Evolutionary conservation across 148 eudicot species (phyloP).

Genomic region (Arctostaphylos glauca): DNA sequence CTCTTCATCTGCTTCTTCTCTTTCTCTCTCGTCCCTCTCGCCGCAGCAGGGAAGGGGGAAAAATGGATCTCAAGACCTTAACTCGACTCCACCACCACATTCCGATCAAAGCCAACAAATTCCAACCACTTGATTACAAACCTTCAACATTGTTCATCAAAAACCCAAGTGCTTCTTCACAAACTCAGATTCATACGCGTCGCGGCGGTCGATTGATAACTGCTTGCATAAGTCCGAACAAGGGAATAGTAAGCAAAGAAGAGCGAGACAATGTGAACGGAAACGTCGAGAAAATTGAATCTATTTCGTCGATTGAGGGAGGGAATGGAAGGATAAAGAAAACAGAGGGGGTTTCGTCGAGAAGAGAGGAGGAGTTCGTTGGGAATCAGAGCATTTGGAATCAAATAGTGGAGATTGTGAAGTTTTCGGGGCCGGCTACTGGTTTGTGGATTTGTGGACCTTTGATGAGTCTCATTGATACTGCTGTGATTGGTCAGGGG

Average conservation of each 20-base stretch:
- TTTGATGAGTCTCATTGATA: constrained; percentile 87
- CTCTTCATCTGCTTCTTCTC: too few species aligned
- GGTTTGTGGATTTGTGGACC: constrained; percentile 94
- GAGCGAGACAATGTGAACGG: too few species aligned
- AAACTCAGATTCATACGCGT: too few species aligned
- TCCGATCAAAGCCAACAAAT: neutral
- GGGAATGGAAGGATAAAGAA: too few species aligned
- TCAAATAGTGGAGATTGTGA: constrained; percentile 65
- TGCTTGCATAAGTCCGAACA: too few species aligned
- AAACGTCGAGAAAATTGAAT: too few species aligned
- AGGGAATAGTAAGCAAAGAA: too few species aligned
- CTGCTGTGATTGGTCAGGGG: constrained; percentile 84
- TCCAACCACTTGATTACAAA: constrained; percentile 1
- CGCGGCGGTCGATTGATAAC: neutral
- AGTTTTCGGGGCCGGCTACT: constrained; percentile 87
- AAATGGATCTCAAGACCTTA: constrained; percentile 21
- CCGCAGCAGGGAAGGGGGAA: neutral
- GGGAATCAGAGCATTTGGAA: too few species aligned
- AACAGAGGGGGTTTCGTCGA: too few species aligned
- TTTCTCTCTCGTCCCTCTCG: neutral
- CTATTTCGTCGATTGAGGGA: too few species aligned
- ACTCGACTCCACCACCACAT: neutral
- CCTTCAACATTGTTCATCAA: constrained; percentile 9
- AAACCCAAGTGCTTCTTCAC: neutral
- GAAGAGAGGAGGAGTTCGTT: too few species aligned